phyloP scores from a whole-genome alignment of 331 rosid genomes.

The Arachis monticola region DNA sequence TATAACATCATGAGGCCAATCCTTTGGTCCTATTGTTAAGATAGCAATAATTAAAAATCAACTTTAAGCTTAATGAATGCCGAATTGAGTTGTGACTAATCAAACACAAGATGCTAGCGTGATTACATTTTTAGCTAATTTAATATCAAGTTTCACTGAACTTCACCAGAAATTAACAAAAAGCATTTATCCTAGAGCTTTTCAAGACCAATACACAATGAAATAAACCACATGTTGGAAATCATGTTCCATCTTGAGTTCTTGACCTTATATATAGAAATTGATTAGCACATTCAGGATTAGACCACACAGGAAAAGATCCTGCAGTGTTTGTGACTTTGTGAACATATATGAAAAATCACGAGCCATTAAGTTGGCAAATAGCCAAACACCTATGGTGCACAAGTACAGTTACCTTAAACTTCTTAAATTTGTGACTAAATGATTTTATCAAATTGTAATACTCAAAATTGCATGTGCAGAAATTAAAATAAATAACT shows the following conservation, averaged over 20 bases:
- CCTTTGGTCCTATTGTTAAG: slow-evolving; percentile 22
- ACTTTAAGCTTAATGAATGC: slow-evolving; percentile 21
- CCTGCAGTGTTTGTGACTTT: background rate
- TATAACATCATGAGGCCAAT: background rate
- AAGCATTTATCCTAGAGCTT: too few relatives aligned
- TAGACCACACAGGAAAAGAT: slow-evolving; percentile 11
- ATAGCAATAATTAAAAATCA: too few relatives aligned
- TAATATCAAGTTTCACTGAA: slow-evolving; percentile 8
- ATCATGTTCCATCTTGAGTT: slow-evolving; percentile 8
- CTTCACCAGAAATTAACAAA: slow-evolving; percentile 17
- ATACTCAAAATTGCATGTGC: background rate
- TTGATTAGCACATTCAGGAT: background rate
- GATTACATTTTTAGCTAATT: slow-evolving; percentile 5
- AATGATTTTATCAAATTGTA: too few relatives aligned
- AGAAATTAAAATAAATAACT: background rate
- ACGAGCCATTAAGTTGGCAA: background rate
- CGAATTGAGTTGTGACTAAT: slow-evolving; percentile 11
- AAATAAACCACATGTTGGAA: slow-evolving; percentile 16
- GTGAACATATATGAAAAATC: background rate
- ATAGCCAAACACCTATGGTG: too few relatives aligned
- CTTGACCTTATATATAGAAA: slow-evolving; percentile 17
- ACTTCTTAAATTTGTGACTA: too few relatives aligned
- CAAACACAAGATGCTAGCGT: slow-evolving; percentile 20
- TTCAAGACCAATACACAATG: slow-evolving; percentile 29
- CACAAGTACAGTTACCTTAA: background rate